Evolutionary conservation across 2,329 filamentous ascomycete genomes (phyloP).

Genomic region (Fusarium clavum): DNA sequence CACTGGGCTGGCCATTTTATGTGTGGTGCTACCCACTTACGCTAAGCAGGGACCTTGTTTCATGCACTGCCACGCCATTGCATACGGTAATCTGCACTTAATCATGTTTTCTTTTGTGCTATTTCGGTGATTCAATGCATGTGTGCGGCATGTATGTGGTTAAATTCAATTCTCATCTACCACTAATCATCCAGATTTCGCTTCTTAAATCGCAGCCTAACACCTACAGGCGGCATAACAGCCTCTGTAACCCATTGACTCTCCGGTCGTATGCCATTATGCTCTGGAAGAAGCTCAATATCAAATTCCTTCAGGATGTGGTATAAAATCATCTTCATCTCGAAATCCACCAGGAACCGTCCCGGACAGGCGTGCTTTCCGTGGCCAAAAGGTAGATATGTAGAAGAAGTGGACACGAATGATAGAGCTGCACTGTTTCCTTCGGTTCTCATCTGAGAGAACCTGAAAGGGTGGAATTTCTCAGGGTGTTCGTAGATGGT

Average conservation of each 20-base stretch:
- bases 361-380: conserved; percentile 52
- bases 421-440: conserved; percentile 1
- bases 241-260: conserved; percentile 40
- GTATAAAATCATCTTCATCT: conserved; percentile 49
- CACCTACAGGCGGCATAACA: conserved; percentile 36
- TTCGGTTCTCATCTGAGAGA: conserved; percentile 49
- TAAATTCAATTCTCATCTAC: neutral
- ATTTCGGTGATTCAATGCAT: neutral
- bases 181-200: neutral
- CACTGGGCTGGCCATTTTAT: conserved; percentile 19
- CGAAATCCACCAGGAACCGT: conserved; percentile 48
- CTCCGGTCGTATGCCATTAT: conserved; percentile 35
- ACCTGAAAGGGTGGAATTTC: conserved; percentile 57
- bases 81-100: neutral
- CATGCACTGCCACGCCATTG: conserved; percentile 1
- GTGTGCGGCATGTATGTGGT: neutral
- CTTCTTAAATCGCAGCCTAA: conserved; percentile 31
- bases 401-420: conserved; percentile 36
- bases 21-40: conserved; percentile 8
- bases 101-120: neutral
- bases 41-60: conserved; percentile 4
- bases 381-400: conserved; percentile 51
- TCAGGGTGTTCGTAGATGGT: conserved; percentile 50
- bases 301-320: conserved; percentile 37
- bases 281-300: conserved; percentile 35